Base-by-base conservation (phyloP, 768 basidiomycete species). In the Gyrodon lividus region DNA sequence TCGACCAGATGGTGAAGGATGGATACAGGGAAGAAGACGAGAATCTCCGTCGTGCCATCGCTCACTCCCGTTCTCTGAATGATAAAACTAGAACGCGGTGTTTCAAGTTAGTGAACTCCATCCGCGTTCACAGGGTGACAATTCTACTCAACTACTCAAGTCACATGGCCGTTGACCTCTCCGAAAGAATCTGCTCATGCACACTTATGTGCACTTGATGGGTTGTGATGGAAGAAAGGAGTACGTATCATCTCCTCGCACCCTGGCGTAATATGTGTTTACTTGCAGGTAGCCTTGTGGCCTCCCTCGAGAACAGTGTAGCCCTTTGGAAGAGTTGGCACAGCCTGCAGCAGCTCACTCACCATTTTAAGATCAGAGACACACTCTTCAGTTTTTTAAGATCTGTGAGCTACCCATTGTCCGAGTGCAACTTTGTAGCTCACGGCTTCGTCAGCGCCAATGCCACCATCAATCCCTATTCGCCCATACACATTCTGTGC, bases 121-220 rank as follows among this genome's bases (percentile, higher is more conserved):
- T 67, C 28, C 58, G 51, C 28, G 42, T 67, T 6, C 46, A 65
- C 24, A 67, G 16, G 34, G 65, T 69, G 38, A 50, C 50, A 22
- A 12, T 26, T 20, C 2, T 12, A 46, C 13, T 7, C 19, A 17
- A 17, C 24, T 41, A 4, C 30, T 35, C 50, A 4, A 16, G 9
- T 2, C 30, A 23, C 17, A 14, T n/a, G 3, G 39, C 28, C 20
- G 26, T 50, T 62, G 44, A 66, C 45, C 6, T 16, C 14, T 9
- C 33, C 14, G 31, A 44, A 40, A 67, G 66, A n/a, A 57, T 46
- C 50, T 70, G 24, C 63, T 65, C 19, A 44, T 60, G 51, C 43
- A 69, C 31, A 55, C 54, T 3, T 69, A 57, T 40, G 37, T 56
- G 16, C 66, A 70, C 45, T 6, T 66, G 22, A 35, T 37, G n/a